A percentile compares a stretch with the other conserved stretches of the same genome.
Conservation (phyloP, 192 early-diverging fungal genomes). For the Mortierella hygrophila region DNA sequence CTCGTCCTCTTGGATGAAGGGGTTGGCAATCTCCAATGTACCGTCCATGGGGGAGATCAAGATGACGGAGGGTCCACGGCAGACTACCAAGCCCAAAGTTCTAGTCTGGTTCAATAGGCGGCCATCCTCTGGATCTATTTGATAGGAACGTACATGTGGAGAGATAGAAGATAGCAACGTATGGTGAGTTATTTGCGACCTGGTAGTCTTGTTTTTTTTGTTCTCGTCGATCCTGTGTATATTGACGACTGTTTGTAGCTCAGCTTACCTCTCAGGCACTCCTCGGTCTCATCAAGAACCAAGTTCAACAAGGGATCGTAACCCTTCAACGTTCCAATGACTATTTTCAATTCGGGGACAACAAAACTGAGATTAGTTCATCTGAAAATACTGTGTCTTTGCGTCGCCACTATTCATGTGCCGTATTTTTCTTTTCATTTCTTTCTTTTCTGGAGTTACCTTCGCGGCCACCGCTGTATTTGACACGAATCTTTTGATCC, state of each 20-base stretch:
- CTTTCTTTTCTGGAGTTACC: slow-evolving; percentile 61
- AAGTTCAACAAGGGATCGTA: slow-evolving; percentile 95
- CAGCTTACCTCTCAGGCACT: slow-evolving; percentile 77
- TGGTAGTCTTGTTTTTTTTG: neutral
- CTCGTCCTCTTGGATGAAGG: slow-evolving; percentile 71
- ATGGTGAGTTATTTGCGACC: neutral
- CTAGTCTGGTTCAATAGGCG: slow-evolving; percentile 68
- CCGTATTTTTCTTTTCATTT: neutral
- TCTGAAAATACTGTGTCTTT: neutral
- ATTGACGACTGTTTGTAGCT: neutral
- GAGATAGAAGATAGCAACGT: too few relatives aligned
- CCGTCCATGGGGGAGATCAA: slow-evolving; percentile 93
- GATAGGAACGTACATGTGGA: neutral
- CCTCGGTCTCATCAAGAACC: slow-evolving; percentile 93
- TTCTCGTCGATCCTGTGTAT: neutral
- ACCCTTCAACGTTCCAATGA: slow-evolving; percentile 91
- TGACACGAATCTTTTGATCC: slow-evolving; percentile 92
- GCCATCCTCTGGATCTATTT: slow-evolving; percentile 59
- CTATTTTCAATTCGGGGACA: slow-evolving; percentile 60
- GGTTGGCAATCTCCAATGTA: slow-evolving; percentile 91
- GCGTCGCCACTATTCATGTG: neutral
- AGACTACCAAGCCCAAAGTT: slow-evolving; percentile 87
- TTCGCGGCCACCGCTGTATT: slow-evolving; percentile 95
- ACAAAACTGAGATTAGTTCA: neutral
- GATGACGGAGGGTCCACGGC: slow-evolving; percentile 91